Evolutionary conservation across 768 basidiomycete species (phyloP), one percentile per base, ranked within the genome.

Genomic region (Podaxis sp.): DNA sequence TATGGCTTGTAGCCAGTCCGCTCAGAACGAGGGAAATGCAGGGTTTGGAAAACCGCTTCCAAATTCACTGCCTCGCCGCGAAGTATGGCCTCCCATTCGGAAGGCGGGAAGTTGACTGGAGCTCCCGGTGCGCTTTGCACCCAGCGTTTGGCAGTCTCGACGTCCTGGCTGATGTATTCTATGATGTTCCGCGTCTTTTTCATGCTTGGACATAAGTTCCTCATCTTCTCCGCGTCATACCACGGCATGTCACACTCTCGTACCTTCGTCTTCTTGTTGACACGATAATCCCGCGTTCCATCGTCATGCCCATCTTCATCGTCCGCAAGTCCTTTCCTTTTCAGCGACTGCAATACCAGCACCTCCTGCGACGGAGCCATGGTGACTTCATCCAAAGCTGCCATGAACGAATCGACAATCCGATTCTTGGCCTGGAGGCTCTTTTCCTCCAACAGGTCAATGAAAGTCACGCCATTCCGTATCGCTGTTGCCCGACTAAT

Each of bases 41-140:
- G 46, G 8, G 59, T 44, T 3, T 67, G 54, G 63, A 73, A 51
- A 55, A 77, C 65, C 11, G 26, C 37, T 61, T 77, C 69, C 63
- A 77, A 69, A 60, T 76, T 66, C 65, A 77, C 65, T 5, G 66
- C 24, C 11, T 63, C 36, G 1, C 72, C 73, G 15, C 50, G 12
- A 36, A 75, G 26, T 52, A 76, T 68, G 58, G 67, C 65, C 1
- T 68, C 60, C 73, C 71, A 75, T 40, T 72, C 68, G 0, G 62
- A 53, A 10, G 58, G 38, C 0, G 70, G 71, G 64, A 74, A 70
- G 38, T 64, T 57, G 36, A 56, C 8, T 2, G 60, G 60, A 3
- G 60, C 53, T 2, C 28, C 38, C 8, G 56, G 46, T 13, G 64
- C 56, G 1, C 24, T 20, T n/a, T 30, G 28, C 17, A 62, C 46